These are phyloP conservation scores for Fusarium sp. DNA, from an alignment of 2,329 filamentous ascomycete species.

Conservation along the genomic window DNA sequence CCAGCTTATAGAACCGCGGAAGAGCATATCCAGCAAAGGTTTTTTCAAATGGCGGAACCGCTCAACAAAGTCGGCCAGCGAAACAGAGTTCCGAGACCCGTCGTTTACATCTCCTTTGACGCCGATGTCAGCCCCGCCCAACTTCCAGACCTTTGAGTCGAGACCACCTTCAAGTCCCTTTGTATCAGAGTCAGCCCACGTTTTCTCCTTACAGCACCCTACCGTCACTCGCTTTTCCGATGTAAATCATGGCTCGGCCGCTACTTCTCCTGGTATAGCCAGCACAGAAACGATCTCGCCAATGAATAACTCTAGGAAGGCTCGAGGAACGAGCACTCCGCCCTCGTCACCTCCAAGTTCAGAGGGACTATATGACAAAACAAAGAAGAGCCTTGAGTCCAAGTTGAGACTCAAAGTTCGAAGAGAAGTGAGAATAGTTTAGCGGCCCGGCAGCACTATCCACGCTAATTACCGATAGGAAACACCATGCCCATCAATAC, in stretches of 20 bases:
- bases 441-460: neutral
- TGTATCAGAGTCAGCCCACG: constrained; percentile 62
- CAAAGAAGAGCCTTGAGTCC: constrained; percentile 45
- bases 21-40: constrained; percentile 53
- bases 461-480: constrained; percentile 25
- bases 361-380: constrained; percentile 34
- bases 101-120: constrained; percentile 47
- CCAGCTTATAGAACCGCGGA: constrained; percentile 49
- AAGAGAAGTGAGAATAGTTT: constrained; percentile 25
- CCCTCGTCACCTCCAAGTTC: constrained; percentile 10
- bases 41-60: constrained; percentile 59
- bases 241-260: constrained; percentile 10
- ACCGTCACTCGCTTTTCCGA: constrained; percentile 20
- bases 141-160: constrained; percentile 27
- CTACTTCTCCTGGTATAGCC: neutral
- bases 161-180: constrained; percentile 57
- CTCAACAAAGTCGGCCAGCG: constrained; percentile 55
- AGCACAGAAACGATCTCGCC: constrained; percentile 15
- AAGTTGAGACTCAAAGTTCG: constrained; percentile 35
- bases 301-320: neutral
- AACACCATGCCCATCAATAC: constrained; percentile 28
- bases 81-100: constrained; percentile 45
- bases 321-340: neutral
- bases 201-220: constrained; percentile 60
- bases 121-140: constrained; percentile 34